These are phyloP conservation scores for Pseudogymnoascus sp. DNA, from an alignment of 2,329 filamentous ascomycete species.

Conservation along the genomic window DNA sequence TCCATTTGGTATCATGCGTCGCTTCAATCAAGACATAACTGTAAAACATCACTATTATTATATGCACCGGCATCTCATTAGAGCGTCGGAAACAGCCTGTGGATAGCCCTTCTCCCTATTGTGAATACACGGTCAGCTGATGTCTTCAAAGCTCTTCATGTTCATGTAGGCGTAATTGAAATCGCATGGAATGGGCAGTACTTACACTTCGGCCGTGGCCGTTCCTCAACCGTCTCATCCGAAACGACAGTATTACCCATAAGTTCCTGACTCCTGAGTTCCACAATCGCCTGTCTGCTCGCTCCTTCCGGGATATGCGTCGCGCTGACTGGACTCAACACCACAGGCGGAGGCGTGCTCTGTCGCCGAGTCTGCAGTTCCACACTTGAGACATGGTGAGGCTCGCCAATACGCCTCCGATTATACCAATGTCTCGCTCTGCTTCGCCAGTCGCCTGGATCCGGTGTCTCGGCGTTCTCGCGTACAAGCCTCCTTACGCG, in stretches of 20 bases:
- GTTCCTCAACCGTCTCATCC: conserved; percentile 15
- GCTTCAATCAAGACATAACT: conserved; percentile 4
- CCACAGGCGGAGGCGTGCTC: not conserved
- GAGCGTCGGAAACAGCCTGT: conserved; percentile 25
- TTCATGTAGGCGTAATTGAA: not conserved
- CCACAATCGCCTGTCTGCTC: conserved; percentile 19
- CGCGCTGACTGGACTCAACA: not conserved
- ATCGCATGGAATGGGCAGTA: not conserved
- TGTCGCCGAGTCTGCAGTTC: not conserved
- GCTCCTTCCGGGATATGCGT: not conserved
- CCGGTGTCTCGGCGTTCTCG: not conserved
- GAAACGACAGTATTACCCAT: conserved; percentile 9
- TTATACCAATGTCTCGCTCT: conserved; percentile 22
- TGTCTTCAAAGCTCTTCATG: not conserved
- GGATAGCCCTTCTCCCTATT: conserved; percentile 20
- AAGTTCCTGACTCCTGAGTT: conserved; percentile 23
- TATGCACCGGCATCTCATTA: conserved; percentile 11
- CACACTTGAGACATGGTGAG: conserved; percentile 1
- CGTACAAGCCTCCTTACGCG: conserved; percentile 44
- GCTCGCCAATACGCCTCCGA: not conserved
- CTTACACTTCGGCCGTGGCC: conserved; percentile 20
- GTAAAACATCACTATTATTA: conserved; percentile 3
- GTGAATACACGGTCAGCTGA: not conserved
- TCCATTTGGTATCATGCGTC: conserved; percentile 1
- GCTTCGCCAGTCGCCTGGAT: conserved; percentile 44